phyloP scores from a whole-genome alignment of 208 protist species.

The Herpetomonas muscarum region DNA sequence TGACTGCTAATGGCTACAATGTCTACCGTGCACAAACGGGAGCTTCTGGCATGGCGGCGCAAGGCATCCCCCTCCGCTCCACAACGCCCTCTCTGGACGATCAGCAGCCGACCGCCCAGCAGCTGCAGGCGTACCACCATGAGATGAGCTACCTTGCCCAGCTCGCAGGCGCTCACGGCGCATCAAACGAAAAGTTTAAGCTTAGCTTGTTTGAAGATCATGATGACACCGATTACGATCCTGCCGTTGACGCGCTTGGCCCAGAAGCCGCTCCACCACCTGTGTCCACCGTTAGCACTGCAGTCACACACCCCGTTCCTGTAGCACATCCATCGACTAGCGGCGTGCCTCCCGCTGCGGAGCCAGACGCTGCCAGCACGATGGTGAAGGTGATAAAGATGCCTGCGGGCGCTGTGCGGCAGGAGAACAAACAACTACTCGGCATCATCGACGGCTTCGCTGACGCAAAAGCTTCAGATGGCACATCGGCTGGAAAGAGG shows the following conservation, averaged over 20 bases:
- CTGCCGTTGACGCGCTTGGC: background rate
- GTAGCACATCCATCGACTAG: too few species aligned
- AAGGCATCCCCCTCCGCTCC: background rate
- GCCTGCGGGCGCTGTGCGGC: slow-evolving; percentile 23
- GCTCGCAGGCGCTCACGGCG: slow-evolving; percentile 24
- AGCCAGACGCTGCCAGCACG: background rate
- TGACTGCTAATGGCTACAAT: slow-evolving; percentile 56
- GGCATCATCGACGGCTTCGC: slow-evolving; percentile 46
- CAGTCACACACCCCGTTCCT: too few species aligned
- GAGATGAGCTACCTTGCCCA: slow-evolving; percentile 60
- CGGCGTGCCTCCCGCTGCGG: background rate
- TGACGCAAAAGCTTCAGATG: background rate
- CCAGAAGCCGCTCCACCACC: background rate
- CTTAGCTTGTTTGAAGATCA: slow-evolving; percentile 46
- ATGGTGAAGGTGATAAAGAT: slow-evolving; percentile 32
- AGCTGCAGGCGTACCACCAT: slow-evolving; percentile 26
- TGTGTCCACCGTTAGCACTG: too few species aligned
- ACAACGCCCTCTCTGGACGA: too few species aligned
- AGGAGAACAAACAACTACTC: slow-evolving; percentile 54
- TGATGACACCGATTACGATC: slow-evolving; percentile 12
- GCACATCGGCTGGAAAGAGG: background rate
- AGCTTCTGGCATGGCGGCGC: slow-evolving; percentile 8
- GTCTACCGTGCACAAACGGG: slow-evolving; percentile 51
- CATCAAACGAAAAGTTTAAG: slow-evolving; percentile 24
- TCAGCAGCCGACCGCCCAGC: slow-evolving; percentile 5